Evolutionary conservation across 495 filamentous ascomycete species (phyloP).

Genomic region (Sordaria brevicollis): DNA sequence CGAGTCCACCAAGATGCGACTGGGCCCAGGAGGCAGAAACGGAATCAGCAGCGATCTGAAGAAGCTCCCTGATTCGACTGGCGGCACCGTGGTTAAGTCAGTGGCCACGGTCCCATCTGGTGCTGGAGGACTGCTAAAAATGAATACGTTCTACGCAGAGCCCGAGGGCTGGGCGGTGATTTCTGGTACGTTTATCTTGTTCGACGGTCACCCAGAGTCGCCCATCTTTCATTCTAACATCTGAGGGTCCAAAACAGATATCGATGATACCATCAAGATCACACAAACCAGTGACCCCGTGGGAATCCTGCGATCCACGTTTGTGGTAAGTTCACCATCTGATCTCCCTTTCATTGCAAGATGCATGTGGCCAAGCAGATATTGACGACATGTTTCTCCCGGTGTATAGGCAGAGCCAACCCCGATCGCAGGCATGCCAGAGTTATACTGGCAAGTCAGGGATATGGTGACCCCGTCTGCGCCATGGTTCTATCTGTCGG

Average conservation of each 20-base stretch:
- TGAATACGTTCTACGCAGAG: constrained; percentile 62
- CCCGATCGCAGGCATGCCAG: constrained; percentile 71
- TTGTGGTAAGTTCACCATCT: constrained; percentile 42
- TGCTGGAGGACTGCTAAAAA: constrained; percentile 35
- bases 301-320: constrained; percentile 75
- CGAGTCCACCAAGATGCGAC: constrained; percentile 38
- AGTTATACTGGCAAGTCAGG: constrained; percentile 61
- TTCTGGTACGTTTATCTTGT: constrained; percentile 40
- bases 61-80: constrained; percentile 25
- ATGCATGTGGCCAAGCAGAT: too few species aligned
- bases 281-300: constrained; percentile 69
- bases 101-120: constrained; percentile 37
- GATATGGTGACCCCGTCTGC: constrained; percentile 44
- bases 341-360: not conserved
- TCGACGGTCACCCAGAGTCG: not conserved
- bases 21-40: constrained; percentile 60
- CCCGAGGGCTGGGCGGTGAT: constrained; percentile 81
- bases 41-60: constrained; percentile 58
- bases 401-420: constrained; percentile 36
- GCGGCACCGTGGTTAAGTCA: constrained; percentile 32
- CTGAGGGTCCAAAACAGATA: constrained; percentile 39
- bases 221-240: not conserved
- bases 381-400: not conserved
- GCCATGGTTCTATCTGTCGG: constrained; percentile 87
- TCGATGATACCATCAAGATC: constrained; percentile 94